Conservation (phyloP, 345 rosid genomes). For the Arabidopsis arenosa region DNA sequence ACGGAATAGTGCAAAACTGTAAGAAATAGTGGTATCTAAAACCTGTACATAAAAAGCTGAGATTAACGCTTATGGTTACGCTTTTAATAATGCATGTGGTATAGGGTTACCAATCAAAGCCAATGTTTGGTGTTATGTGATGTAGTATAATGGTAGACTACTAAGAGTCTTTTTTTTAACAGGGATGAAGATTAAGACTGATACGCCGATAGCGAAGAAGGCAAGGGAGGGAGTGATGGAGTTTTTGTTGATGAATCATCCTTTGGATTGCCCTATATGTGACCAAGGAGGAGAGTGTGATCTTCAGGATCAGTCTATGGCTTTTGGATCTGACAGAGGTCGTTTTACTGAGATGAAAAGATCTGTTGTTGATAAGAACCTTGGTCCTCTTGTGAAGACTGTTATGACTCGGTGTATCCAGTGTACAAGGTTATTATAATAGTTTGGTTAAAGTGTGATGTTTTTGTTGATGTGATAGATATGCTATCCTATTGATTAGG, state of each 20-base stretch:
- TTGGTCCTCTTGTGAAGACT: slow-evolving; percentile 98
- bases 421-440: slow-evolving; percentile 77
- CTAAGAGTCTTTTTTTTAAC: slow-evolving; percentile 12
- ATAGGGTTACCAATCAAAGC: too few species aligned
- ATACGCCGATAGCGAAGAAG: slow-evolving; percentile 92
- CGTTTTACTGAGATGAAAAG: slow-evolving; percentile 96
- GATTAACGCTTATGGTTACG: too few species aligned
- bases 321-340: slow-evolving; percentile 98
- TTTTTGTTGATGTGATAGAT: neutral
- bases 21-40: too few species aligned
- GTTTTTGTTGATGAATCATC: slow-evolving; percentile 95
- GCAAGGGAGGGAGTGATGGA: slow-evolving; percentile 99
- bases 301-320: slow-evolving; percentile 99
- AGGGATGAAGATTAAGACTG: slow-evolving; percentile 99
- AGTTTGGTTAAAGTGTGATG: neutral
- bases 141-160: slow-evolving; percentile 21
- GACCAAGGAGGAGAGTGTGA: slow-evolving; percentile 99
- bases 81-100: too few species aligned
- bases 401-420: slow-evolving; percentile 99
- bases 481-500: slow-evolving; percentile 26
- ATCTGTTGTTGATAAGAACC: slow-evolving; percentile 97
- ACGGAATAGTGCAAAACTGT: too few species aligned
- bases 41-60: too few species aligned
- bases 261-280: slow-evolving; percentile 96
- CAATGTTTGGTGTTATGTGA: slow-evolving; percentile 2